Conservation (phyloP, 2,329 filamentous ascomycete genomes). For the Chaetomiaceae sp. region DNA sequence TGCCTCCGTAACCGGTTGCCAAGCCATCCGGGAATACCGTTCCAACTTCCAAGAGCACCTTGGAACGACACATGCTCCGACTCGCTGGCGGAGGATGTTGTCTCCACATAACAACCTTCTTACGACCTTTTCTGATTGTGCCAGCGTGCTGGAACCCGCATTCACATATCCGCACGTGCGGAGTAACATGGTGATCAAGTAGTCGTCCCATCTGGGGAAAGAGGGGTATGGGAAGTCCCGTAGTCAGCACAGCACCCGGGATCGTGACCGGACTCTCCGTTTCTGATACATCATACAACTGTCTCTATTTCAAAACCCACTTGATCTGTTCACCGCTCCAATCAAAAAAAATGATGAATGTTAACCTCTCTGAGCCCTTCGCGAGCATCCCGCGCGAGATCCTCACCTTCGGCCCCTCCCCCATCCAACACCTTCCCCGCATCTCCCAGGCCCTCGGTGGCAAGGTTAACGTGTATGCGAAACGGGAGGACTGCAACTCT, state of each 20-base stretch:
- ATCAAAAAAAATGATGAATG: background rate
- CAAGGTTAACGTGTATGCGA: conserved; percentile 62
- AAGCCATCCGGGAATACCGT: too few species aligned
- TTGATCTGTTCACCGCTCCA: too few species aligned
- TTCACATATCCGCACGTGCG: background rate
- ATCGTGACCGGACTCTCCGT: too few species aligned
- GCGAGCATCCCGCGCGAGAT: conserved; percentile 57
- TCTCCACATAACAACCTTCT: background rate
- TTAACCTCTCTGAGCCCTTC: conserved; percentile 56
- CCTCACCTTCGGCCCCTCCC: conserved; percentile 64
- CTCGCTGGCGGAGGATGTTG: background rate
- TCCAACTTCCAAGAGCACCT: too few species aligned
- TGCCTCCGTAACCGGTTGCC: too few species aligned
- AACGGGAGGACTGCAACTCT: conserved; percentile 68
- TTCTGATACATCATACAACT: too few species aligned
- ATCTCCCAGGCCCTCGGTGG: conserved; percentile 58
- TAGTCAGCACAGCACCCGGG: background rate
- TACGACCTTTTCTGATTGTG: background rate
- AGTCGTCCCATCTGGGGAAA: background rate
- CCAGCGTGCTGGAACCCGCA: too few species aligned
- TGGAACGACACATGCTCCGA: background rate
- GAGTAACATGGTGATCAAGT: background rate
- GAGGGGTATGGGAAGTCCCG: background rate
- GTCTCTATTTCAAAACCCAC: too few species aligned
- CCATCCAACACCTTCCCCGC: conserved; percentile 62